A percentile compares a stretch with the other conserved stretches of the same genome.
These are phyloP conservation scores for Rhodotorula diobovata DNA, from an alignment of 768 basidiomycete genomes.

Conservation along the genomic window DNA sequence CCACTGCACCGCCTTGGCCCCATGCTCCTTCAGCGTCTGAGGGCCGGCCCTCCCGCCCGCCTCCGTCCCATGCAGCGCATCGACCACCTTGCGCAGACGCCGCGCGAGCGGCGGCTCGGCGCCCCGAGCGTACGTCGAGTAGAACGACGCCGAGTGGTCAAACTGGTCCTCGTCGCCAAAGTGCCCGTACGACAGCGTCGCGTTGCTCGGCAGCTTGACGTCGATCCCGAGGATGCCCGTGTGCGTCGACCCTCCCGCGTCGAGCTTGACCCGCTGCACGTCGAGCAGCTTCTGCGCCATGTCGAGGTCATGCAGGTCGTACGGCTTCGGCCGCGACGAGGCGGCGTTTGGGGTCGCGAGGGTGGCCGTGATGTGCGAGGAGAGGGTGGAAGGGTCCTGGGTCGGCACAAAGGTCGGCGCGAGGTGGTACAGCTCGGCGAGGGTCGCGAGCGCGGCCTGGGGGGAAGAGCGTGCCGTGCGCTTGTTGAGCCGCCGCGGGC, in stretches of 20 bases:
- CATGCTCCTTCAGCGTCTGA: slow-evolving; percentile 5
- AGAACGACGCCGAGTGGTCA: slow-evolving; percentile 22
- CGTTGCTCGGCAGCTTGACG: background rate
- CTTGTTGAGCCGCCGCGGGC: slow-evolving; percentile 10
- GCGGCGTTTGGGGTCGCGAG: background rate
- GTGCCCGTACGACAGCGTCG: background rate
- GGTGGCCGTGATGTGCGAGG: background rate
- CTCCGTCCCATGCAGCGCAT: slow-evolving; percentile 23
- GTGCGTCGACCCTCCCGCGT: background rate
- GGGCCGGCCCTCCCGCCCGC: slow-evolving; percentile 28
- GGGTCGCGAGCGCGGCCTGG: background rate
- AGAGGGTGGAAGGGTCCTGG: background rate
- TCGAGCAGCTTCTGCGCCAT: slow-evolving; percentile 6
- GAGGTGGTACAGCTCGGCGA: slow-evolving; percentile 32
- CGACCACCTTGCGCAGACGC: slow-evolving; percentile 13
- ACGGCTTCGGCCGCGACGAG: slow-evolving; percentile 5
- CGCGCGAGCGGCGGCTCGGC: slow-evolving; percentile 16
- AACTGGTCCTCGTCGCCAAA: background rate
- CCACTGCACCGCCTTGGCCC: slow-evolving; percentile 22
- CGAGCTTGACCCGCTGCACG: slow-evolving; percentile 13
- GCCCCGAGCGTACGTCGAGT: background rate
- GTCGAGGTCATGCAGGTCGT: slow-evolving; percentile 12
- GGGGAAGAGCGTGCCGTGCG: background rate
- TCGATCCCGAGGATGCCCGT: slow-evolving; percentile 9
- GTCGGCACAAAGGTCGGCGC: slow-evolving; percentile 31